Evolutionary conservation across 2,329 filamentous ascomycete species (phyloP), one percentile per base, ranked within the genome.

Genomic region (Hansfordia pulvinata): DNA sequence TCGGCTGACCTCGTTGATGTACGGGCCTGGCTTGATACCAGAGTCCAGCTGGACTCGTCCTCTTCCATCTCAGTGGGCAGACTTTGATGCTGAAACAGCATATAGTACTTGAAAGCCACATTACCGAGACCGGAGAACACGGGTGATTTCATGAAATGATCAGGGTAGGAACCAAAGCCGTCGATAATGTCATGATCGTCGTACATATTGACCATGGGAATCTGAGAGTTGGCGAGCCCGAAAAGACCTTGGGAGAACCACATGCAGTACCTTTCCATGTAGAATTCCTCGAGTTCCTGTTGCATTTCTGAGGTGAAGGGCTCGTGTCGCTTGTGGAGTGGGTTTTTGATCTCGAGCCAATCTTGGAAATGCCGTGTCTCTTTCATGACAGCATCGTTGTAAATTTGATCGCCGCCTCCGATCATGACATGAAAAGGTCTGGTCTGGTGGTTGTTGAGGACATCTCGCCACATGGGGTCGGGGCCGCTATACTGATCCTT

Each of bases 181-280:
- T 86, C 79, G 36, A 86, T 86, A 39, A 86, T 80, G 39, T 90
- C 82, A 47, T 96, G 90, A 41, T 96, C 90, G 50, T 96, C 88
- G 63, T 81, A 94, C 50, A 98, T 86, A 49, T 98, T 98, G 42
- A 98, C 72, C 86, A 94, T 96, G 7, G 90, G 86, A 23, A 98
- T 96, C 48, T 96, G 88, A 2, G 81, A 80, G 40, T 78, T 86
- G 5, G 88, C 90, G 46, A 98, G 69, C n/a, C 80, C 74, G 44
- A 94, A 98, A 5, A 96, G 58, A 0, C 92, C 90, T 43, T 93
- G 86, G 0, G 86, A 94, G 52, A 96, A 98, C 86, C 90, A 98
- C 66, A 76, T 80, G 33, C 75, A 73, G 44, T 98, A 98, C 12
- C 82, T 71, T 32, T 93, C 69, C 0, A 98, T 64, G 43, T 93